Base-by-base conservation (phyloP, 2,329 filamentous ascomycete genomes). In the Ascochyta lentis region DNA sequence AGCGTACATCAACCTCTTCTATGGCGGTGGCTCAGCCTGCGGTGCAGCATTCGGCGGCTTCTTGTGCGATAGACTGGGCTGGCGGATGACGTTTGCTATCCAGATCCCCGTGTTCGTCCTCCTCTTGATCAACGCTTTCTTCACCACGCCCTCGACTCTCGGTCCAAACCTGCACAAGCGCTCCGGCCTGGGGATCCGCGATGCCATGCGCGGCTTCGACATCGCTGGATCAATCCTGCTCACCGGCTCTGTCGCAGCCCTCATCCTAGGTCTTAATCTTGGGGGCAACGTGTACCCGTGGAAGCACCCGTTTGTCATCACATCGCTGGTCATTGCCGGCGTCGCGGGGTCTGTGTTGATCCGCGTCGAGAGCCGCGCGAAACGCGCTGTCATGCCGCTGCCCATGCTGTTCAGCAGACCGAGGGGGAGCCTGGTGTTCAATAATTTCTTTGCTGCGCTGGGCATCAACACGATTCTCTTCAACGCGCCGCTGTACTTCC, bases 21-120 rank as follows among this genome's bases (percentile, higher is more conserved):
- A 83, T 63, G 88, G 88, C 2, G 68, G 77, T 9, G 78, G 76
- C 6, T 70, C 71, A 22, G 73, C 73, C 6, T 76, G 86, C 2
- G 89, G 89, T 3, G 89, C 88, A 1, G 88, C 88, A 0, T 79
- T 89, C 6, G 89, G 89, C 13, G 89, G 89, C 1, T 80, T 86
- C 48, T 84, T 92, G 67, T 88, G 87, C 23, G 89, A 92, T 66
- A 80, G 78, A 31, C 73, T 92, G 1, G 89, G 89, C 27, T 92
- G 89, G 89, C 79, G 89, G 38, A 89, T 87, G 86, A 87, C 88
- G 52, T 91, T 84, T 65, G 76, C 77, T 23, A 73, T 84, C 9
- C 82, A 84, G 55, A 74, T 84, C 12, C 82, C 81, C 0, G 73
- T 79, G 40, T 78, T 84, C 44, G 66, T 82, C 8, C 49, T 78